These are phyloP conservation scores for Pseudogymnoascus sp. DNA, from an alignment of 2,329 filamentous ascomycete species.

Conservation along the genomic window DNA sequence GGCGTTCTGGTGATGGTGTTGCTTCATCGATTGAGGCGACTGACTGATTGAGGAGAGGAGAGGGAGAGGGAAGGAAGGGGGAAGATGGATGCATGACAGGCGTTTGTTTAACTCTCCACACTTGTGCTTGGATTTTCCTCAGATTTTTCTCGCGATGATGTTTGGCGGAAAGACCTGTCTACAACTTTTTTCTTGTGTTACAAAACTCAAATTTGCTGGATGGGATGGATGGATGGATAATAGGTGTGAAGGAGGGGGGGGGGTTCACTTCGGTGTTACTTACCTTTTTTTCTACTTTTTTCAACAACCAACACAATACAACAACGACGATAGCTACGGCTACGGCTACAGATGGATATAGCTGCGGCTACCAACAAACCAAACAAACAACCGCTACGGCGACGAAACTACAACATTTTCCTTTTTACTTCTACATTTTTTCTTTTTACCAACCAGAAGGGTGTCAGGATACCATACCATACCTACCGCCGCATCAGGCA, in stretches of 20 bases:
- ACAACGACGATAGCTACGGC: neutral
- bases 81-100: neutral
- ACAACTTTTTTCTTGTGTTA: neutral
- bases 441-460: neutral
- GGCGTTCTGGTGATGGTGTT: neutral
- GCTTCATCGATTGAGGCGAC: neutral
- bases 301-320: neutral
- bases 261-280: neutral
- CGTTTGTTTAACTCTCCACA: neutral
- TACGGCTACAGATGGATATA: neutral
- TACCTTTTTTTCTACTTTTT: neutral
- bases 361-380: neutral
- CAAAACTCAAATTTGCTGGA: neutral
- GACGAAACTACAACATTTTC: neutral
- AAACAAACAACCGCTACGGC: neutral
- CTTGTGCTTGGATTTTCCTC: neutral
- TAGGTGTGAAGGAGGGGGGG: neutral
- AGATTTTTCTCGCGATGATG: neutral
- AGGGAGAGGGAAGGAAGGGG: neutral
- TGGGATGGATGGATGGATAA: neutral
- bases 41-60: neutral
- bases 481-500: too few species aligned
- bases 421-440: neutral
- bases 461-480: too few species aligned
- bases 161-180: too few species aligned